Evolutionary conservation across 1,284 basidiomycete genomes (phyloP), one percentile per base, ranked within the genome.

Genomic region (Ustilago xerochloae): DNA sequence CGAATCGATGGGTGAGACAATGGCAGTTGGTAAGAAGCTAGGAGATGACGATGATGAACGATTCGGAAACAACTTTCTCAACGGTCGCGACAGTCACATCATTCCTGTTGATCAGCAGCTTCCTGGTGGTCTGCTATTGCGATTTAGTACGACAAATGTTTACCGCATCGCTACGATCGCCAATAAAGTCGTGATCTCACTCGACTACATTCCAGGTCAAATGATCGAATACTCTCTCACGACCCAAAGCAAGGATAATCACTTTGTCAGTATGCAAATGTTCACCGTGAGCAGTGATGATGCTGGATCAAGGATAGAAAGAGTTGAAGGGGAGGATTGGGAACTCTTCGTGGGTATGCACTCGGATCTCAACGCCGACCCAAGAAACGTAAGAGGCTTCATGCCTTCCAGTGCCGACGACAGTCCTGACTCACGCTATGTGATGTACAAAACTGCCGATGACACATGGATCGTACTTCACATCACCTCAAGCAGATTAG

Each of bases 61-160:
- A 15, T 28, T 56, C 8, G 50, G 43, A 0, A 24, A 48, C 57
- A 68, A 67, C 39, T 59, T 48, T n/a, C 43, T 72, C 7, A 47
- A 67, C 10, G 67, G 75, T 8, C 26, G 75, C n/a, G 67, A 75
- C 22, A 67, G 66, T 6, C 66, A 59, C 22, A 66, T 75, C 30
- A 39, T 75, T 16, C 50, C 63, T 4, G 64, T 75, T 4, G 72
- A 75, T 43, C 67, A 75, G 48, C 30, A 54, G 46, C 46, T 75
- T 8, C 62, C 63, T 5, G 52, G 45, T 5, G 59, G 60, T 0
- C 86, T 85, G 3, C 84, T 84, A 30, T 50, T 89, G 36, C 67
- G 88, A 0, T 89, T 88, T 60, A 88, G 87, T 3, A 88, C 87
- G 5, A 87, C 83, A 7, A 87, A 88, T 69, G 86, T 89, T 30